Evolutionary conservation across 306 rosid species (phyloP).

Genomic region (Senna siamea): DNA sequence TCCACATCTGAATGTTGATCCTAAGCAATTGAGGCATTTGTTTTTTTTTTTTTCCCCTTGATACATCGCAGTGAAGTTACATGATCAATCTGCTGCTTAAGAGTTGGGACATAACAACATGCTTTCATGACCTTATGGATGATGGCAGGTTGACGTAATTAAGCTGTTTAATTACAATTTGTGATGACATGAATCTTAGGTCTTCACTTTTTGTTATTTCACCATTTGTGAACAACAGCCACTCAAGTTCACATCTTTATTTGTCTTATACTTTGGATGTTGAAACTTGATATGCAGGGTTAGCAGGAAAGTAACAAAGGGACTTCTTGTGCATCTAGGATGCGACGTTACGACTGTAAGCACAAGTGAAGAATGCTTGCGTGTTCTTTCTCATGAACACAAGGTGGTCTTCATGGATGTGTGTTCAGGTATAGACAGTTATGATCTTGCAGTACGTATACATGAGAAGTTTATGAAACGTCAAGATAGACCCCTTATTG

Average conservation of each 20-base stretch:
- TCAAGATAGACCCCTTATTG: slow-evolving; percentile 73
- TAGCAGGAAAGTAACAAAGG: slow-evolving; percentile 81
- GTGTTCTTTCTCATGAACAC: slow-evolving; percentile 66
- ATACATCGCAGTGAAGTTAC: too few relatives aligned
- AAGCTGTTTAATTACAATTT: too few relatives aligned
- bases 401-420: slow-evolving; percentile 85
- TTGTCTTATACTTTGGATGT: slow-evolving; percentile 5
- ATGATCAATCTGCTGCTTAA: too few relatives aligned
- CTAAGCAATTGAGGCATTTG: too few relatives aligned
- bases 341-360: slow-evolving; percentile 76
- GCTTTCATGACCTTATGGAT: too few relatives aligned
- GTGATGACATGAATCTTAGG: too few relatives aligned
- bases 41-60: too few relatives aligned
- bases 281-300: slow-evolving; percentile 63
- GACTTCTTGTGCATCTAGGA: slow-evolving; percentile 83
- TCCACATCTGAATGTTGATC: too few relatives aligned
- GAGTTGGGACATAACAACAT: too few relatives aligned
- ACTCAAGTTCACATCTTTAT: not conserved
- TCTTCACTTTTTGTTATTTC: too few relatives aligned
- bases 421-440: slow-evolving; percentile 66
- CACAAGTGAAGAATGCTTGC: slow-evolving; percentile 74
- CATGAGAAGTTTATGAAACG: slow-evolving; percentile 69
- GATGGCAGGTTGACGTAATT: too few relatives aligned
- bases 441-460: slow-evolving; percentile 61
- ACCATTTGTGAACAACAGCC: too few relatives aligned